phyloP scores from a whole-genome alignment of 192 early-diverging fungal species.

The Coemansia sp. region DNA sequence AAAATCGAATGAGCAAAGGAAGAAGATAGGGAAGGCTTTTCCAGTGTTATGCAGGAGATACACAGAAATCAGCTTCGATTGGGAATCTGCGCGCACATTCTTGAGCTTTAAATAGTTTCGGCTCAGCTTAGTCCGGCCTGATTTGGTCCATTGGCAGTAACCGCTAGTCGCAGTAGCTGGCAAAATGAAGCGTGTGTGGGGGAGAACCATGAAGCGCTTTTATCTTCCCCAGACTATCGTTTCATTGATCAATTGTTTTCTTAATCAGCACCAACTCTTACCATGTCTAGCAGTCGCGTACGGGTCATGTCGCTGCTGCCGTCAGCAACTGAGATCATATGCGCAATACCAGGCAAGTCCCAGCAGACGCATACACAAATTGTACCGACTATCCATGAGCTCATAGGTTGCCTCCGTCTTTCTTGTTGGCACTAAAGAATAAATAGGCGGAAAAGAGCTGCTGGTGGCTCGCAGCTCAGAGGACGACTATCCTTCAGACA shows the following conservation, averaged over 20 bases:
- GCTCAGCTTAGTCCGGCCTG: background rate
- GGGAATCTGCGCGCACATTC: background rate
- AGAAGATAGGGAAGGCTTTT: background rate
- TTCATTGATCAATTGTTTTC: background rate
- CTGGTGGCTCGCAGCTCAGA: conserved; percentile 24
- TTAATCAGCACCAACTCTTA: background rate
- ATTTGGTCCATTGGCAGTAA: background rate
- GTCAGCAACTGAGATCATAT: conserved; percentile 21
- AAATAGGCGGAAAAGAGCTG: conserved; percentile 15
- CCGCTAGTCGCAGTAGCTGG: background rate
- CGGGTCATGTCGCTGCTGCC: conserved; percentile 23
- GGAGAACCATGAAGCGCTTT: background rate
- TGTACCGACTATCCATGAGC: background rate
- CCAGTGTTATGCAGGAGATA: background rate
- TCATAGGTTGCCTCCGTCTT: background rate
- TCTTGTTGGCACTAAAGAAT: background rate
- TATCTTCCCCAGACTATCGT: background rate
- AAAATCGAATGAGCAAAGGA: background rate
- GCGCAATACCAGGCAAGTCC: conserved; percentile 20
- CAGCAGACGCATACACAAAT: background rate
- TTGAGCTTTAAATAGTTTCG: background rate
- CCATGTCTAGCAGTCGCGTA: background rate
- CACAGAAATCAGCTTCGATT: background rate
- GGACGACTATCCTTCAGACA: conserved; percentile 18
- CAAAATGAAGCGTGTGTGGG: background rate